Conservation (phyloP, 768 basidiomycete species). For the Lentinula detonsa region DNA sequence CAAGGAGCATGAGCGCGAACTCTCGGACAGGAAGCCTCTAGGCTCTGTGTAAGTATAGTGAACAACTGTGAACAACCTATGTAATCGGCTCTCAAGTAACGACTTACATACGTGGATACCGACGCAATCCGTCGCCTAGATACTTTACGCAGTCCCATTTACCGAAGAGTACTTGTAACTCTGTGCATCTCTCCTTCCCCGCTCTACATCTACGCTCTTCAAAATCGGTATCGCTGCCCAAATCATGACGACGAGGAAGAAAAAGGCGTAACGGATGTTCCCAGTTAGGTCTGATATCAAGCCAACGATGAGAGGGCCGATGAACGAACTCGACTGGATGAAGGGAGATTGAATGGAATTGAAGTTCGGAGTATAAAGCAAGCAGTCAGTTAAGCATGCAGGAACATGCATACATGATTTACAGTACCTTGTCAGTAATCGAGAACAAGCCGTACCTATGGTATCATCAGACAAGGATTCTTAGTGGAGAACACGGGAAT, state of each 20-base stretch:
- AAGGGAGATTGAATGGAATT: neutral
- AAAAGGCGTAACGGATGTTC: slow-evolving; percentile 88
- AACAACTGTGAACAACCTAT: too few relatives aligned
- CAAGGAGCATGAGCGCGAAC: neutral
- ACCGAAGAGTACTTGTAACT: slow-evolving; percentile 25
- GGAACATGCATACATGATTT: neutral
- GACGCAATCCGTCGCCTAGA: neutral
- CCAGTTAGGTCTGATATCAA: slow-evolving; percentile 84
- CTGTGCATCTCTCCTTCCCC: slow-evolving; percentile 49
- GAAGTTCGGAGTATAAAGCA: neutral
- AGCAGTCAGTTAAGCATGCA: neutral
- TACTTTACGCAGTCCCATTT: neutral
- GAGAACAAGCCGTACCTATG: slow-evolving; percentile 70
- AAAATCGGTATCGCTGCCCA: slow-evolving; percentile 79
- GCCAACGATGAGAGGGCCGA: slow-evolving; percentile 87
- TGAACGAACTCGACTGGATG: slow-evolving; percentile 71
- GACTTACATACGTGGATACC: neutral
- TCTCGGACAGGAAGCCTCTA: neutral
- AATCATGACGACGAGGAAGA: slow-evolving; percentile 81
- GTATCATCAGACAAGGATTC: neutral
- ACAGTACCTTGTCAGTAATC: slow-evolving; percentile 77
- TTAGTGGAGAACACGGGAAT: neutral
- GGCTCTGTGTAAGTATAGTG: neutral
- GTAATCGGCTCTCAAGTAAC: too few relatives aligned
- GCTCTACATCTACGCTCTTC: slow-evolving; percentile 58